Evolutionary conservation across 768 basidiomycete species (phyloP).

Genomic region (Nidularia pulvinata): DNA sequence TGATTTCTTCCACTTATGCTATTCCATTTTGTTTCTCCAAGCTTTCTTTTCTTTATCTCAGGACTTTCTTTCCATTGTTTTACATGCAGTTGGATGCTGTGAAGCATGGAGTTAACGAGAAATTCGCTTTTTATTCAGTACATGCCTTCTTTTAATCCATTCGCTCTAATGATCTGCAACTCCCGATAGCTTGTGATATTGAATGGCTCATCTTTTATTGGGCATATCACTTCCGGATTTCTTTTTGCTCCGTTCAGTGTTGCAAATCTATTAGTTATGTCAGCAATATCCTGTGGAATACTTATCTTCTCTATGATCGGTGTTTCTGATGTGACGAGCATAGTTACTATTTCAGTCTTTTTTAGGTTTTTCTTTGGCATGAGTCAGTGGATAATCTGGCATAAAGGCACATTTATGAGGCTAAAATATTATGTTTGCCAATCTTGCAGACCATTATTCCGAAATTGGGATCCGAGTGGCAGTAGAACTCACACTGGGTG

Average conservation of each 20-base stretch:
- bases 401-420: background rate
- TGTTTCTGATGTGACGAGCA: conserved; percentile 20
- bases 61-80: conserved; percentile 31
- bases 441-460: background rate
- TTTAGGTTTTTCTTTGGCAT: conserved; percentile 33
- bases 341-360: conserved; percentile 31
- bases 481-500: background rate
- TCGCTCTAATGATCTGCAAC: background rate
- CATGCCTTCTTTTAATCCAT: background rate
- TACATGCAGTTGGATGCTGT: conserved; percentile 35
- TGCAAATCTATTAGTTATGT: conserved; percentile 9
- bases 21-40: background rate
- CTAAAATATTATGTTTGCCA: background rate
- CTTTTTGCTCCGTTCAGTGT: conserved; percentile 10
- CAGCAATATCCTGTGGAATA: conserved; percentile 6
- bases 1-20: background rate
- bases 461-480: conserved; percentile 1
- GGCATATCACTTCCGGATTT: conserved; percentile 11
- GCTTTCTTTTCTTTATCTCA: conserved; percentile 8
- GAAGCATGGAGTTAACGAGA: conserved; percentile 22
- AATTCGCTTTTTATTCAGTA: conserved; percentile 26
- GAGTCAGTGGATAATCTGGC: conserved; percentile 7
- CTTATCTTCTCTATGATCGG: conserved; percentile 34
- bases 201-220: conserved; percentile 13
- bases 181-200: conserved; percentile 15